Conservation (phyloP, 2,329 filamentous ascomycete species). For the Penicillium sp. region DNA sequence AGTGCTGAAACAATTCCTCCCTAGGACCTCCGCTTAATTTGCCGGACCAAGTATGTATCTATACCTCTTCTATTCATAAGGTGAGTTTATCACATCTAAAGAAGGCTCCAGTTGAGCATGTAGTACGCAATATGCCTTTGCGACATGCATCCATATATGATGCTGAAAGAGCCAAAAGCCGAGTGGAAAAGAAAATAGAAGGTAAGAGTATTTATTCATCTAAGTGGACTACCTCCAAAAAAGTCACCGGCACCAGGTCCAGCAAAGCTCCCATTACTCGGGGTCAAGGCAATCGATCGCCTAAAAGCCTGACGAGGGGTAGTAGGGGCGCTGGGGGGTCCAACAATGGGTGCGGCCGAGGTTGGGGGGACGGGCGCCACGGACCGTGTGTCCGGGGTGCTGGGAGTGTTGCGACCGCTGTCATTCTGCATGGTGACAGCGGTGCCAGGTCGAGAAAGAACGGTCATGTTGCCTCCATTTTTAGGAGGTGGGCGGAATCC, state of each 20-base stretch:
- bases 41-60: no score
- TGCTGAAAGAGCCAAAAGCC: background rate
- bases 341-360: constrained; percentile 4
- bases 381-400: constrained; percentile 33
- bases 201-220: constrained; percentile 22
- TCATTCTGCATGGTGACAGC: constrained; percentile 38
- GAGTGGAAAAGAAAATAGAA: background rate
- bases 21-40: no score
- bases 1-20: no score
- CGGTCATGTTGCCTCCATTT: constrained; percentile 28
- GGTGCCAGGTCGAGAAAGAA: constrained; percentile 39
- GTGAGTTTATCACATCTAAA: background rate
- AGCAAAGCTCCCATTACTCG: constrained; percentile 42
- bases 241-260: constrained; percentile 38
- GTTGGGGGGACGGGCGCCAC: constrained; percentile 4
- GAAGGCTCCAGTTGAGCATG: background rate
- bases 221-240: constrained; percentile 40
- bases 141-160: background rate
- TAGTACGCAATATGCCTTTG: background rate
- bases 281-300: constrained; percentile 42
- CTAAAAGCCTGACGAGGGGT: constrained; percentile 44
- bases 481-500: constrained; percentile 56
- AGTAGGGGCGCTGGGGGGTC: constrained; percentile 33
- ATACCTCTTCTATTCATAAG: background rate
- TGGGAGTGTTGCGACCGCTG: constrained; percentile 44